Conservation (phyloP, 257 asterid genomes). For the Solanum okadae region DNA sequence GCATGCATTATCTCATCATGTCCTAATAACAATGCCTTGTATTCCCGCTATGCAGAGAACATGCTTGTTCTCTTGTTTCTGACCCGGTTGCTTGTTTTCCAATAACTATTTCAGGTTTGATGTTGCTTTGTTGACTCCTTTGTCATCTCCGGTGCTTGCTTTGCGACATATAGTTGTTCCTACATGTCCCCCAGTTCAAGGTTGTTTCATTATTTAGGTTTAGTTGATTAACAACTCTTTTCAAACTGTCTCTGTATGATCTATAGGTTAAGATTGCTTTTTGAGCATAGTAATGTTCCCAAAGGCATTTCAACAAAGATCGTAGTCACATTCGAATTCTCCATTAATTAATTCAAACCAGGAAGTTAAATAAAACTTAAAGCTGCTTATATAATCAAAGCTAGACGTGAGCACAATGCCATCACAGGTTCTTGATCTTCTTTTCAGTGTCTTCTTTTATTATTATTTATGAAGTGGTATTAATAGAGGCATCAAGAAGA, state of each 20-base stretch:
- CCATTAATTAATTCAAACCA: not conserved
- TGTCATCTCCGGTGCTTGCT: slow-evolving; percentile 72
- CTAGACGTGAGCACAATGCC: not conserved
- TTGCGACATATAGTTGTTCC: slow-evolving; percentile 69
- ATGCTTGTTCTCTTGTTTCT: not conserved
- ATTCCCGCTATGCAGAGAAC: not conserved
- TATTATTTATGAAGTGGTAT: not conserved
- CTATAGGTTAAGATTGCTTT: not conserved
- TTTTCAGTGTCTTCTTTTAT: not conserved
- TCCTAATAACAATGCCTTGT: not conserved
- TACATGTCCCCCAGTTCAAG: slow-evolving; percentile 30
- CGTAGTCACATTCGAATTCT: not conserved
- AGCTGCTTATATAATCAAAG: not conserved
- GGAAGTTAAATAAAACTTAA: not conserved
- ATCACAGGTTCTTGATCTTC: not conserved
- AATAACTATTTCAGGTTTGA: slow-evolving; percentile 62
- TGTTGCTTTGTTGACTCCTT: slow-evolving; percentile 57
- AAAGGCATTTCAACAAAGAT: not conserved
- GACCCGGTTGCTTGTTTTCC: slow-evolving; percentile 9
- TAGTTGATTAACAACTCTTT: not conserved
- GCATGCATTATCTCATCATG: not conserved
- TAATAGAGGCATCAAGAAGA: not conserved
- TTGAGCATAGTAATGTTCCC: not conserved
- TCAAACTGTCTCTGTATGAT: not conserved
- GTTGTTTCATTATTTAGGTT: slow-evolving; percentile 26